These are phyloP conservation scores for Rhizopus microsporus DNA, from an alignment of 371 early-diverging fungal genomes.

Conservation along the genomic window DNA sequence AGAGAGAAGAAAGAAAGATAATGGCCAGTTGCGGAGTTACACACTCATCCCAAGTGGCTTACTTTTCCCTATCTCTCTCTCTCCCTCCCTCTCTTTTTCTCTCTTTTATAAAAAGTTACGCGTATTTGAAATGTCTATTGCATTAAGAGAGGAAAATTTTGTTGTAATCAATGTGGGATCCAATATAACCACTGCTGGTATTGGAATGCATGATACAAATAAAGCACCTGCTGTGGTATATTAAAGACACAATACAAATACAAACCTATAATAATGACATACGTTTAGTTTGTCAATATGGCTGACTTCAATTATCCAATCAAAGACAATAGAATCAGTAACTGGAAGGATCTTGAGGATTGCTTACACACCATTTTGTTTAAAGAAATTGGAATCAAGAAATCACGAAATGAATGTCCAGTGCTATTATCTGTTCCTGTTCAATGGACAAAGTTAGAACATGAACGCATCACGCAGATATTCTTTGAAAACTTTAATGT, in stretches of 20 bases:
- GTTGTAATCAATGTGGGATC: conserved; percentile 79
- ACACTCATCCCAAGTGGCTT: neutral
- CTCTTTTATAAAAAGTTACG: conserved; percentile 6
- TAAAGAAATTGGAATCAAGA: conserved; percentile 74
- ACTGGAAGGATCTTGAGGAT: conserved; percentile 80
- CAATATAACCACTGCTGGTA: conserved; percentile 64
- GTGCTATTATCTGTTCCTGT: conserved; percentile 78
- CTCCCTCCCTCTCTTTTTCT: neutral
- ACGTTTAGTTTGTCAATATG: conserved; percentile 34
- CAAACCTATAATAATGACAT: conserved; percentile 7
- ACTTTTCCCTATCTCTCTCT: conserved; percentile 3
- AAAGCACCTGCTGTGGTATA: conserved; percentile 61
- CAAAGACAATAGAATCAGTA: conserved; percentile 58
- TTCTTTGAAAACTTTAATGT: conserved; percentile 90
- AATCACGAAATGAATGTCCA: conserved; percentile 76
- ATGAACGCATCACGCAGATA: conserved; percentile 81
- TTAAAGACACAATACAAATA: neutral
- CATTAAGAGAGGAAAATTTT: conserved; percentile 70
- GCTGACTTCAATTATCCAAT: conserved; percentile 59
- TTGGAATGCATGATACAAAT: conserved; percentile 72
- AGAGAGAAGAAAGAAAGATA: neutral
- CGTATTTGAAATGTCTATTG: conserved; percentile 39
- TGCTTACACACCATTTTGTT: conserved; percentile 78
- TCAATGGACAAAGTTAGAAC: conserved; percentile 82
- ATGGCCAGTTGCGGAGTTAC: neutral